phyloP scores from a whole-genome alignment of 2,329 filamentous ascomycete genomes.

The Arachnomyces sp. region DNA sequence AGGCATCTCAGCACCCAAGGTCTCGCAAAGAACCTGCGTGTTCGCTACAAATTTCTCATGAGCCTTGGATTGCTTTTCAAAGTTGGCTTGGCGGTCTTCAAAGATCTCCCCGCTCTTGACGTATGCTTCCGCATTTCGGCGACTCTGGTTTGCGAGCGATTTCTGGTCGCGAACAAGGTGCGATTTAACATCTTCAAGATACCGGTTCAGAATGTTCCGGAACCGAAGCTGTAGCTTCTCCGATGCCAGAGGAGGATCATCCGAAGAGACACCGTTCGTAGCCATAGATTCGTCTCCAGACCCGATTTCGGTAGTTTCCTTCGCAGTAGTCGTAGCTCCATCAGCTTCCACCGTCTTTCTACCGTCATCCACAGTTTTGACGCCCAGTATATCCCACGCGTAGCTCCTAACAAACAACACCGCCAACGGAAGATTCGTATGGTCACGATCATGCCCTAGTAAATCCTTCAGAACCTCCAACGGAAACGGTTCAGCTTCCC shows the following conservation, averaged over 20 bases:
- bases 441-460: constrained; percentile 85
- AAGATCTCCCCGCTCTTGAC: constrained; percentile 98
- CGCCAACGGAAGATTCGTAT: constrained; percentile 79
- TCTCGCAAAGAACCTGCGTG: constrained; percentile 83
- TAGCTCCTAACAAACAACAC: constrained; percentile 96
- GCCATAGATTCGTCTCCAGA: constrained; percentile 44
- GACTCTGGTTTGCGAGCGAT: constrained; percentile 73
- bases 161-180: constrained; percentile 91
- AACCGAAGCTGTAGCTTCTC: constrained; percentile 78
- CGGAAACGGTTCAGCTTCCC: constrained; percentile 81
- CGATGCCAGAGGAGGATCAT: constrained; percentile 66
- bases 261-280: constrained; percentile 33
- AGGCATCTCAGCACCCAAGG: constrained; percentile 84
- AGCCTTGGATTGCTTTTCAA: constrained; percentile 84
- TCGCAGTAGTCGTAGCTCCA: constrained; percentile 51
- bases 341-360: constrained; percentile 78
- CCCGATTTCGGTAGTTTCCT: constrained; percentile 41
- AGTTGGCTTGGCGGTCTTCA: constrained; percentile 90
- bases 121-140: constrained; percentile 94
- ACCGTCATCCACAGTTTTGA: constrained; percentile 64
- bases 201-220: constrained; percentile 72
- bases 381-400: constrained; percentile 86
- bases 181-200: constrained; percentile 85
- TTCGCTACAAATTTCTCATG: constrained; percentile 87
- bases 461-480: constrained; percentile 97